These are phyloP conservation scores for Hypoxylon sp. DNA, from an alignment of 2,329 filamentous ascomycete genomes.

Conservation along the genomic window DNA sequence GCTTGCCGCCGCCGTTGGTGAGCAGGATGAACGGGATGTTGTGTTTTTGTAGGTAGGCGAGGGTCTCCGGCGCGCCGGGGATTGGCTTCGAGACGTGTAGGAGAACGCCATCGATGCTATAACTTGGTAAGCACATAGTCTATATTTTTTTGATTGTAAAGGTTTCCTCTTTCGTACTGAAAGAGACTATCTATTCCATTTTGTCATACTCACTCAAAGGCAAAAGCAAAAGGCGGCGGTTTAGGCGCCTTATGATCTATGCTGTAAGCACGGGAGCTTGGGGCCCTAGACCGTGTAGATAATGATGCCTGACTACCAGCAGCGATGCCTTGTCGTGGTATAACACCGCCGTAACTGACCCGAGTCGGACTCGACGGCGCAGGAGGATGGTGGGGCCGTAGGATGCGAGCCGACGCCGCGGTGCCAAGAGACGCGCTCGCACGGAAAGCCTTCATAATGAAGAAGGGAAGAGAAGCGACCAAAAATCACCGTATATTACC, in stretches of 20 bases:
- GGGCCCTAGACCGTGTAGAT: constrained; percentile 3
- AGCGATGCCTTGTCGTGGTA: constrained; percentile 11
- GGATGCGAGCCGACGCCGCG: constrained; percentile 25
- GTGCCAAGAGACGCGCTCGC: constrained; percentile 17
- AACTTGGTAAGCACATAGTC: constrained; percentile 27
- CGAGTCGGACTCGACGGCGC: constrained; percentile 25
- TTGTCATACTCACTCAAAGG: constrained; percentile 56
- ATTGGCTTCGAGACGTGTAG: constrained; percentile 85
- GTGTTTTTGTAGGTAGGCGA: constrained; percentile 80
- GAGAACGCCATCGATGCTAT: constrained; percentile 91
- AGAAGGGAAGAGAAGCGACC: constrained; percentile 3
- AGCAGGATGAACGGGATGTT: constrained; percentile 92
- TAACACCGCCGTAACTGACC: neutral
- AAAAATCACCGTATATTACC: constrained; percentile 9
- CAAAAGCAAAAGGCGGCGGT: constrained; percentile 53
- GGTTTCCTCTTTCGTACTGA: neutral
- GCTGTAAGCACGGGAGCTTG: constrained; percentile 17
- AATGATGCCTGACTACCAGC: neutral
- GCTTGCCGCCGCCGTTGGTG: constrained; percentile 94
- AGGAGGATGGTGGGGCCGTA: constrained; percentile 24
- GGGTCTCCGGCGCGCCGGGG: constrained; percentile 80
- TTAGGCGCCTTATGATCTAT: constrained; percentile 22
- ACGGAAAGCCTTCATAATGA: constrained; percentile 40
- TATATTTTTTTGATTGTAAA: neutral
- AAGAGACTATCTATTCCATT: neutral